These are phyloP conservation scores for Cystobasidiaceae sp. DNA, from an alignment of 1,284 basidiomycete genomes.

Conservation along the genomic window DNA sequence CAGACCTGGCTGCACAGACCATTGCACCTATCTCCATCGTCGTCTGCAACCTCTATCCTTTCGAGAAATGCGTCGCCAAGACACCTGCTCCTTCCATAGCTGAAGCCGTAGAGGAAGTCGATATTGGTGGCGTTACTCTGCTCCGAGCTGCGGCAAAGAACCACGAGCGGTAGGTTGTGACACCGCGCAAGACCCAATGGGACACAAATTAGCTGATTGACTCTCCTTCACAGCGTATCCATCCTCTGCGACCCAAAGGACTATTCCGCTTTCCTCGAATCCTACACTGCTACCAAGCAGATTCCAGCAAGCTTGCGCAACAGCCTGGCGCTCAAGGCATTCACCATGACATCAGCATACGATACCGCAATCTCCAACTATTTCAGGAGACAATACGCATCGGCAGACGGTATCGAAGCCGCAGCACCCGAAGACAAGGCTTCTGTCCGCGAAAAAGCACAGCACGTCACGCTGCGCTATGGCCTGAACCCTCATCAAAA, in stretches of 20 bases:
- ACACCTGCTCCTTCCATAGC: constrained; percentile 84
- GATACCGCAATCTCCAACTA: constrained; percentile 95
- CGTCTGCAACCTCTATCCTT: constrained; percentile 99
- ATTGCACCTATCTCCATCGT: constrained; percentile 90
- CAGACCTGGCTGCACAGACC: constrained; percentile 70
- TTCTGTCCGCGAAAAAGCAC: constrained; percentile 58
- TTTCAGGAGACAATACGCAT: constrained; percentile 93
- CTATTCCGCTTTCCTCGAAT: constrained; percentile 74
- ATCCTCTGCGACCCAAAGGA: constrained; percentile 93
- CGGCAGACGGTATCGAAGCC: constrained; percentile 56
- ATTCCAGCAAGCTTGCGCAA: constrained; percentile 67
- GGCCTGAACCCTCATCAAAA: constrained; percentile 99
- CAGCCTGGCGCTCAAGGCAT: constrained; percentile 91
- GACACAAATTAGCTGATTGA: background rate
- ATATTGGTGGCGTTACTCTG: constrained; percentile 97
- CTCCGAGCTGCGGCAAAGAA: constrained; percentile 98
- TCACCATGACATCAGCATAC: constrained; percentile 91
- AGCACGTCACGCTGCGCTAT: constrained; percentile 83
- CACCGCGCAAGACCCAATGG: too few relatives aligned
- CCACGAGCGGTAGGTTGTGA: constrained; percentile 59
- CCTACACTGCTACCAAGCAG: constrained; percentile 63
- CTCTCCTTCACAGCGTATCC: constrained; percentile 61
- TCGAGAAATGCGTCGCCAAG: constrained; percentile 75
- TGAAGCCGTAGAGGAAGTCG: constrained; percentile 94
- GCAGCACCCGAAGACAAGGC: constrained; percentile 58